These are phyloP conservation scores for Ceratocystis harringtonii DNA, from an alignment of 2,329 filamentous ascomycete genomes.

Conservation along the genomic window DNA sequence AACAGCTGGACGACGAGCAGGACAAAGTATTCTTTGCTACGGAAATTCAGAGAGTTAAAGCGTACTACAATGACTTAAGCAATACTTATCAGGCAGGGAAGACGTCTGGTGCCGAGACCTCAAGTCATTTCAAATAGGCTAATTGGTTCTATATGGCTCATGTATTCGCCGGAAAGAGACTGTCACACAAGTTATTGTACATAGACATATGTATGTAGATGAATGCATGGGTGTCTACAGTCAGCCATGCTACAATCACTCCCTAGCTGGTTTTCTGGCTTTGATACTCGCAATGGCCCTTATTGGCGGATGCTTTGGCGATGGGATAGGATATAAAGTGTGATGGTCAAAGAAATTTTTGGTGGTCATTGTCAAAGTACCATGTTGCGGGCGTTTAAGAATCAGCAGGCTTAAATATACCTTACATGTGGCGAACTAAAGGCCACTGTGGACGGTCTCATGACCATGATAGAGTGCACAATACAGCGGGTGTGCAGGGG, in stretches of 20 bases:
- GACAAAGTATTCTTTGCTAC: constrained; percentile 24
- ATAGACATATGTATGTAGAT: not conserved
- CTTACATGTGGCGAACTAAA: not conserved
- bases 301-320: no score
- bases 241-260: not conserved
- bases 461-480: not conserved
- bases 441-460: not conserved
- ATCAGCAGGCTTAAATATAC: not conserved
- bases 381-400: not conserved
- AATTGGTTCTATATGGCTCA: not conserved
- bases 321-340: not conserved
- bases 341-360: not conserved
- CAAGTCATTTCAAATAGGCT: constrained; percentile 34
- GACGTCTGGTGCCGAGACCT: constrained; percentile 27
- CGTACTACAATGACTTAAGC: constrained; percentile 32
- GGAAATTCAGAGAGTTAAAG: constrained; percentile 36
- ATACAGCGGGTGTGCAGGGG: not conserved
- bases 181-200: not conserved
- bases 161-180: not conserved
- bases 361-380: not conserved
- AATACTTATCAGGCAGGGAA: constrained; percentile 37
- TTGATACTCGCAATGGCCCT: not conserved
- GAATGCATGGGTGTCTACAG: not conserved
- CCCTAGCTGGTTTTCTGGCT: not conserved
- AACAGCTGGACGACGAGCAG: constrained; percentile 24